Evolutionary conservation across 768 basidiomycete species (phyloP).

Genomic region (Phlegmacium glaucopus): DNA sequence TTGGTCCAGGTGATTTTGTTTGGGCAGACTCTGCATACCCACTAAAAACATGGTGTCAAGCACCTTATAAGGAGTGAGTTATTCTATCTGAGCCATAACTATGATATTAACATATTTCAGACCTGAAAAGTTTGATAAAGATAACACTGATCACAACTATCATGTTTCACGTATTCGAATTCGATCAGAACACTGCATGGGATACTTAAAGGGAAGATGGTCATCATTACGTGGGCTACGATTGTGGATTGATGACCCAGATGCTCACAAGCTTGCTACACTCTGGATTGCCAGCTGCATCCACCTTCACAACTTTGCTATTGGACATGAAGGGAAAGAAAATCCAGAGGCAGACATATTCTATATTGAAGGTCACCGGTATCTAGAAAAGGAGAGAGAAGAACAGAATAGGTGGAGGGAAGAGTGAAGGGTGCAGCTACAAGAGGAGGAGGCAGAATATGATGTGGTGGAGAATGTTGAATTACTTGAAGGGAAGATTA

Average conservation of each 20-base stretch:
- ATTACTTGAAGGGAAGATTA: slow-evolving; percentile 16
- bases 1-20: slow-evolving; percentile 27
- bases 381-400: background rate
- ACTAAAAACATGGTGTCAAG: slow-evolving; percentile 10
- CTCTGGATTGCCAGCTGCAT: slow-evolving; percentile 29
- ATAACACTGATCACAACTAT: slow-evolving; percentile 20
- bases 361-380: slow-evolving; percentile 4
- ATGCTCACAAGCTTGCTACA: slow-evolving; percentile 14
- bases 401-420: background rate
- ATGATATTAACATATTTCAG: slow-evolving; percentile 5
- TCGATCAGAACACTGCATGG: slow-evolving; percentile 28
- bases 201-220: slow-evolving; percentile 27
- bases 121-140: slow-evolving; percentile 15
- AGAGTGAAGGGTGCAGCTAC: background rate
- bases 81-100: background rate
- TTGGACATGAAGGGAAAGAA: slow-evolving; percentile 15
- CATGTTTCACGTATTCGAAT: slow-evolving; percentile 24
- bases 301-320: slow-evolving; percentile 26
- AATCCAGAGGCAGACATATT: background rate
- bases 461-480: slow-evolving; percentile 9
- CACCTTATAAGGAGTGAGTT: slow-evolving; percentile 16
- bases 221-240: slow-evolving; percentile 22
- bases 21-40: slow-evolving; percentile 40
- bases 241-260: slow-evolving; percentile 17
- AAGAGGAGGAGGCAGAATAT: slow-evolving; percentile 2